These are phyloP conservation scores for Lactarius sanguifluus DNA, from an alignment of 768 basidiomycete species.

Conservation along the genomic window DNA sequence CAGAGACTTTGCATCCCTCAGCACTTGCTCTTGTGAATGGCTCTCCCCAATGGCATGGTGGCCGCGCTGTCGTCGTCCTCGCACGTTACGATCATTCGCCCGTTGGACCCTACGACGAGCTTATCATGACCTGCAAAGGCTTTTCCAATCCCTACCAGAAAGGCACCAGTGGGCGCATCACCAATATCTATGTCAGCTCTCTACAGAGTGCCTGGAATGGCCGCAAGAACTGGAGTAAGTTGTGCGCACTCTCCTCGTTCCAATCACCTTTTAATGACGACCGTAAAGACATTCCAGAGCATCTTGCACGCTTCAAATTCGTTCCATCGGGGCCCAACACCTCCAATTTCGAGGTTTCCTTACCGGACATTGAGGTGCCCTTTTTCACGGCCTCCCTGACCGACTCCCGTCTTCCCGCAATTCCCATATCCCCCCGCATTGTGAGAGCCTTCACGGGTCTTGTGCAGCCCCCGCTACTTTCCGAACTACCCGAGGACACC, in stretches of 20 bases:
- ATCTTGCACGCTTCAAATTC: constrained; percentile 23
- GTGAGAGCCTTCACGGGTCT: constrained; percentile 7
- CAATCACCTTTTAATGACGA: neutral
- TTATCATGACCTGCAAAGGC: neutral
- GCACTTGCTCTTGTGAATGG: constrained; percentile 21
- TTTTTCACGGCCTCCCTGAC: constrained; percentile 25
- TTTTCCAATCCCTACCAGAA: constrained; percentile 15
- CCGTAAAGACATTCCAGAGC: constrained; percentile 21
- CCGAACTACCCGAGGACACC: neutral
- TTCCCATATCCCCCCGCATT: constrained; percentile 16
- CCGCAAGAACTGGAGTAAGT: constrained; percentile 25
- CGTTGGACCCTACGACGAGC: constrained; percentile 28
- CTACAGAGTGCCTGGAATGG: constrained; percentile 20
- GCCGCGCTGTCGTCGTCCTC: constrained; percentile 3
- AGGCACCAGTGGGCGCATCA: constrained; percentile 12
- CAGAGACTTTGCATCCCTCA: constrained; percentile 22
- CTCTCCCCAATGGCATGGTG: constrained; percentile 20
- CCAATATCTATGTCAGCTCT: constrained; percentile 24
- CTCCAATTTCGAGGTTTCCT: constrained; percentile 1
- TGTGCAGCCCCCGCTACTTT: constrained; percentile 20
- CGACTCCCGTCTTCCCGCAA: constrained; percentile 19
- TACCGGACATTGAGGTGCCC: constrained; percentile 13
- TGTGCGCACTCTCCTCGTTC: neutral
- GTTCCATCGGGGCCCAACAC: neutral
- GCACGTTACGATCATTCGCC: constrained; percentile 23